Base-by-base conservation (phyloP, 345 rosid species). In the Microthlaspi erraticum region DNA sequence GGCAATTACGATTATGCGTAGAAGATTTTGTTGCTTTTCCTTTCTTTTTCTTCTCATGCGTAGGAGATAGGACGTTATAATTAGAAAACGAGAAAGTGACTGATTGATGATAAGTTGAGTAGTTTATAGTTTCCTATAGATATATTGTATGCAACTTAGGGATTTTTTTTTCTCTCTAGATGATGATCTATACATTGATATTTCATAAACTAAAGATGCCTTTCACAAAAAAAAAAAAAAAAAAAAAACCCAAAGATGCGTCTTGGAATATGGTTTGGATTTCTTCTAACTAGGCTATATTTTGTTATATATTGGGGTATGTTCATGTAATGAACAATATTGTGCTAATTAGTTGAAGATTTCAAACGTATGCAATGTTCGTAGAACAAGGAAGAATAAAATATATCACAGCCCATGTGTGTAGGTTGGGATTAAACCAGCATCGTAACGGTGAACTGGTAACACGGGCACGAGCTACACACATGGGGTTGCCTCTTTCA, bases 391-490 rank as follows among this genome's bases (percentile, higher is more conserved):
- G 29, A 26, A 26, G 29, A 26, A 26, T 26, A 26, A 26, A 26
- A 26, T 26, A 26, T 26, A 26, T 26, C 29, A 26, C 29, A 26
- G 29, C 29, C 29, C 29, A 26, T 26, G 29, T 26, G 29, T 26
- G 29, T 26, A 26, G 29, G 29, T 26, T 5, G 29, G 29, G 29
- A 26, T 26, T 5, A 26, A 34, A 31, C 7, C 10, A 31, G 38
- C 58, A 53, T 53, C 58, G 58, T 31, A 31, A 53, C 3, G 58
- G 58, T 53, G 38, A 53, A 53, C 19, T 31, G 58, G 58, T 53
- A 31, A 53, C 58, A 53, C 58, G 37, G 12, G 1, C 58, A 53
- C 58, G 58, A 53, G 38, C 58, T 53, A 31, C 32, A 31, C 58
- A 53, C 58, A 31, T 53, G 58, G 19, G 19, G 19, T 2, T 34